phyloP scores from a whole-genome alignment of 257 asterid genomes.

The Solanum corneliomulleri region DNA sequence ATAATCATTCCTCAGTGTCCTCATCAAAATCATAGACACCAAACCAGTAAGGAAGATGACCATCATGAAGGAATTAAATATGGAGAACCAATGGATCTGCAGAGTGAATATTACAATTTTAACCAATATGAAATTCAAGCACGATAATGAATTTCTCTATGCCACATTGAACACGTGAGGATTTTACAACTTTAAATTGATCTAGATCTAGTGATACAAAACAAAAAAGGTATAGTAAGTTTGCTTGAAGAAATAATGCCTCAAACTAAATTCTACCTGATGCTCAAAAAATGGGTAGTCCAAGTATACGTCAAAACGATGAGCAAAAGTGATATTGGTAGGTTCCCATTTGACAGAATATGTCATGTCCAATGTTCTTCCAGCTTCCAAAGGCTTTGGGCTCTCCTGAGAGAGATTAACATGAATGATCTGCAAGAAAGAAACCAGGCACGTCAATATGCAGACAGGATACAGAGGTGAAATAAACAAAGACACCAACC shows the following conservation, averaged over 20 bases:
- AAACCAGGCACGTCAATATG: conserved; percentile 6
- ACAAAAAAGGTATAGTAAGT: neutral
- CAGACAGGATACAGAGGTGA: neutral
- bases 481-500: conserved; percentile 14
- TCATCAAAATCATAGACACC: conserved; percentile 96
- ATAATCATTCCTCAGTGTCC: conserved; percentile 88
- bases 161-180: neutral
- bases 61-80: conserved; percentile 97
- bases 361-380: conserved; percentile 60
- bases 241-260: neutral
- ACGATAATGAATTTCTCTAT: neutral
- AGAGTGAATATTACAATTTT: neutral
- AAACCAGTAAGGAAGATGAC: conserved; percentile 93
- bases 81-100: conserved; percentile 99
- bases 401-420: conserved; percentile 84
- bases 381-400: conserved; percentile 75
- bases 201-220: neutral
- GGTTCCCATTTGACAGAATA: conserved; percentile 84
- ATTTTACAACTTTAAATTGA: neutral
- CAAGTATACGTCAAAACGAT: conserved; percentile 88
- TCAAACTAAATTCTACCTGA: conserved; percentile 43
- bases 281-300: conserved; percentile 98
- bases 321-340: conserved; percentile 76
- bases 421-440: conserved; percentile 68
- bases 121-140: neutral